Conservation (phyloP, 345 rosid species). For the Pistacia vera region DNA sequence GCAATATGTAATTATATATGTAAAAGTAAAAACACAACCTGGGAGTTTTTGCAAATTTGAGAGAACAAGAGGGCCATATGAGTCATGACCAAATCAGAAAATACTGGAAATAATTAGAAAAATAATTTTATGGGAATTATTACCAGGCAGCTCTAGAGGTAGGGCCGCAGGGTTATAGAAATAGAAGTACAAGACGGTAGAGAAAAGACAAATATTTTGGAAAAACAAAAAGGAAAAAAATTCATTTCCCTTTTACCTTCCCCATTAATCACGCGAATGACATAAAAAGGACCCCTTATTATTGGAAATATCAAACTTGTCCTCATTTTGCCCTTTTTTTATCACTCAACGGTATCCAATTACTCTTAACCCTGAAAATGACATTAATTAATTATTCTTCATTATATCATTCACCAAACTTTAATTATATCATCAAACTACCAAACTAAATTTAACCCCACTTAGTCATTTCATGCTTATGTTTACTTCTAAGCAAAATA, state of each 20-base stretch:
- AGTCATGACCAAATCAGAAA: too few species aligned
- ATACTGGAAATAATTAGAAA: too few species aligned
- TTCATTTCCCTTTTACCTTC: neutral
- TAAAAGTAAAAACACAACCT: too few species aligned
- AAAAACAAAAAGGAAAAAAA: neutral
- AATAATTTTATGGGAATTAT: neutral
- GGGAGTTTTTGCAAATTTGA: too few species aligned
- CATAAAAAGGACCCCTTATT: constrained; percentile 16
- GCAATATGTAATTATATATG: too few species aligned
- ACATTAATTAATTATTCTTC: too few species aligned
- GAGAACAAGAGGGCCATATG: too few species aligned
- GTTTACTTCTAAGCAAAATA: too few species aligned
- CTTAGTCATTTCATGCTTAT: too few species aligned
- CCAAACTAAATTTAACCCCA: neutral
- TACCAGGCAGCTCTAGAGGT: neutral
- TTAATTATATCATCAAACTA: neutral
- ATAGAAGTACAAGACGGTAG: too few species aligned
- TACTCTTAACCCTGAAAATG: too few species aligned
- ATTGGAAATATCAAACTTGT: constrained; percentile 31
- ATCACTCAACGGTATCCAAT: constrained; percentile 1
- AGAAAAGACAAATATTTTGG: neutral
- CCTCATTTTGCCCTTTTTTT: neutral
- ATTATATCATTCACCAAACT: too few species aligned
- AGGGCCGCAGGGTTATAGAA: neutral
- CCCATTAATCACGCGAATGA: constrained; percentile 28